These are phyloP conservation scores for Xerocomus amazonicus DNA, from an alignment of 1,284 basidiomycete species.

Conservation along the genomic window DNA sequence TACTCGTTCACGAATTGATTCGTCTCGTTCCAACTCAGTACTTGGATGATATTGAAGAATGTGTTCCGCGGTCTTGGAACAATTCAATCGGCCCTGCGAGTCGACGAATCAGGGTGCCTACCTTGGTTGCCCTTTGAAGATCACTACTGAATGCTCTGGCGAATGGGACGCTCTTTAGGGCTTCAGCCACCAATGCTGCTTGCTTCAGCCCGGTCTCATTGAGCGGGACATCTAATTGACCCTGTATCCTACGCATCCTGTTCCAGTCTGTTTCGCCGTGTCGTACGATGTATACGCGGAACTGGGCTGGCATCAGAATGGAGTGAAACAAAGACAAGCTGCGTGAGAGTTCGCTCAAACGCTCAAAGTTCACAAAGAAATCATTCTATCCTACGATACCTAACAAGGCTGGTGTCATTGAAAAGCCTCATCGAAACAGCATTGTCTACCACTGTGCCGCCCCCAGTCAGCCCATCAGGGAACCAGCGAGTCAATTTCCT, in stretches of 20 bases:
- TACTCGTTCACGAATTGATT: constrained; percentile 63
- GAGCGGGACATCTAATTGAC: constrained; percentile 62
- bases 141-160: constrained; percentile 61
- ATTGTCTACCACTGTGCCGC: background rate
- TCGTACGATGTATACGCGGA: constrained; percentile 60
- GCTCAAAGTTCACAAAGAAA: background rate
- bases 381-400: no score
- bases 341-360: constrained; percentile 2
- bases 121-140: constrained; percentile 56
- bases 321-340: background rate
- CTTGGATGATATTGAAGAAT: constrained; percentile 54
- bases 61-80: constrained; percentile 55
- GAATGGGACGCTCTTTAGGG: constrained; percentile 50
- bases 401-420: no score
- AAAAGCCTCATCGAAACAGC: no score
- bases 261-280: constrained; percentile 77
- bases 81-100: background rate
- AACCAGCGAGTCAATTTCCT: constrained; percentile 44
- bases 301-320: constrained; percentile 23
- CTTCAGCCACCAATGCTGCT: constrained; percentile 50
- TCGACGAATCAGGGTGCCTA: constrained; percentile 35
- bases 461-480: constrained; percentile 3
- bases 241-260: constrained; percentile 58
- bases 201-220: constrained; percentile 58
- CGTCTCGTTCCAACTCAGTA: constrained; percentile 40